Evolutionary conservation across 345 rosid genomes (phyloP).

Genomic region (Linum usitatissimum): DNA sequence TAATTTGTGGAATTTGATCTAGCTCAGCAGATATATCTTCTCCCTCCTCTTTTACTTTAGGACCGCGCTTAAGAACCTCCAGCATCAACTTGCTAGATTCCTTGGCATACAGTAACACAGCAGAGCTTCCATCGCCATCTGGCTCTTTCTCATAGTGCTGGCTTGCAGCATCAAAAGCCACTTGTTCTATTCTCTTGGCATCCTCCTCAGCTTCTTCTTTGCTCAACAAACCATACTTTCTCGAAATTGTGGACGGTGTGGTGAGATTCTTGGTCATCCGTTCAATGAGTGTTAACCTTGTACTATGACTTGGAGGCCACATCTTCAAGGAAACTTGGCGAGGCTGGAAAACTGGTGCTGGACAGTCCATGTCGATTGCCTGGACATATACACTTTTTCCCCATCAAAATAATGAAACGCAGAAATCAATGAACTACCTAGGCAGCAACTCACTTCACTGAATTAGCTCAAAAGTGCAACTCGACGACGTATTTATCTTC

Average conservation of each 20-base stretch:
- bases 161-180: constrained; percentile 45
- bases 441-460: not conserved
- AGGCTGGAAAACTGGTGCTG: constrained; percentile 38
- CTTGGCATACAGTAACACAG: constrained; percentile 94
- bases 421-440: too few species aligned
- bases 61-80: constrained; percentile 71
- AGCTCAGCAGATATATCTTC: constrained; percentile 24
- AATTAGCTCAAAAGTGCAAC: not conserved
- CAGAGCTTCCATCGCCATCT: constrained; percentile 90
- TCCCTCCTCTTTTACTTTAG: constrained; percentile 21
- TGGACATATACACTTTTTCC: constrained; percentile 9
- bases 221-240: constrained; percentile 64
- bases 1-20: constrained; percentile 22
- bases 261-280: constrained; percentile 66
- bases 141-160: constrained; percentile 80
- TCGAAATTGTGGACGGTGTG: constrained; percentile 65
- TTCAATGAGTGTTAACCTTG: constrained; percentile 54
- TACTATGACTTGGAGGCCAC: constrained; percentile 82
- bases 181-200: constrained; percentile 68
- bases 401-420: not conserved
- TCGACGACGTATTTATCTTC: not conserved
- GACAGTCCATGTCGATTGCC: constrained; percentile 36
- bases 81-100: constrained; percentile 79
- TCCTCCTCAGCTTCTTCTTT: constrained; percentile 63
- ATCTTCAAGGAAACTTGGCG: constrained; percentile 60